phyloP scores from a whole-genome alignment of 768 basidiomycete species.

The Galerina marginata region DNA sequence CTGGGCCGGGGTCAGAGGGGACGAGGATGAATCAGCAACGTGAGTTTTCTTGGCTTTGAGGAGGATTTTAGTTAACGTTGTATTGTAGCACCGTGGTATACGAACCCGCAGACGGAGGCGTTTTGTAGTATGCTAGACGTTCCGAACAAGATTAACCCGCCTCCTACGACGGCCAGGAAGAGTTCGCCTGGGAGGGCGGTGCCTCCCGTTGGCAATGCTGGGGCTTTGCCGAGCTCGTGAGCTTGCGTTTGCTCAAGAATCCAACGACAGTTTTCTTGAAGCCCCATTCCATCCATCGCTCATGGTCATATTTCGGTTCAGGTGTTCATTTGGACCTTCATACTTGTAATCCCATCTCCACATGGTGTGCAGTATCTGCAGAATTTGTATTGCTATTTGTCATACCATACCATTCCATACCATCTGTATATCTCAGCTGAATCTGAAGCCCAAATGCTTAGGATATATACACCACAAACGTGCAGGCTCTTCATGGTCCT shows the following conservation, averaged over 20 bases:
- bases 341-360: too few species aligned
- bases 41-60: conserved; percentile 31
- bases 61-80: conserved; percentile 2
- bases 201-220: too few species aligned
- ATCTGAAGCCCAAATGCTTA: not conserved
- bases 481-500: not conserved
- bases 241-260: too few species aligned
- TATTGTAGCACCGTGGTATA: conserved; percentile 70
- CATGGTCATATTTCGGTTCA: too few species aligned
- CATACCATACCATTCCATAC: too few species aligned
- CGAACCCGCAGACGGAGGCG: conserved; percentile 89
- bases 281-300: too few species aligned
- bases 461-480: not conserved
- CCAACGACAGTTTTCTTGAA: too few species aligned
- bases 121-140: conserved; percentile 83
- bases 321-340: too few species aligned
- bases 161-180: conserved; percentile 6
- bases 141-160: conserved; percentile 63
- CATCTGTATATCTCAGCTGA: not conserved
- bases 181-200: too few species aligned
- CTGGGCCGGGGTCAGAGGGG: conserved; percentile 50
- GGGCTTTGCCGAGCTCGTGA: too few species aligned
- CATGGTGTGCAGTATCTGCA: too few species aligned
- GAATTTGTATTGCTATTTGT: too few species aligned
- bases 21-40: conserved; percentile 37